Conservation (phyloP, 306 rosid species). For the Malus asiatica region DNA sequence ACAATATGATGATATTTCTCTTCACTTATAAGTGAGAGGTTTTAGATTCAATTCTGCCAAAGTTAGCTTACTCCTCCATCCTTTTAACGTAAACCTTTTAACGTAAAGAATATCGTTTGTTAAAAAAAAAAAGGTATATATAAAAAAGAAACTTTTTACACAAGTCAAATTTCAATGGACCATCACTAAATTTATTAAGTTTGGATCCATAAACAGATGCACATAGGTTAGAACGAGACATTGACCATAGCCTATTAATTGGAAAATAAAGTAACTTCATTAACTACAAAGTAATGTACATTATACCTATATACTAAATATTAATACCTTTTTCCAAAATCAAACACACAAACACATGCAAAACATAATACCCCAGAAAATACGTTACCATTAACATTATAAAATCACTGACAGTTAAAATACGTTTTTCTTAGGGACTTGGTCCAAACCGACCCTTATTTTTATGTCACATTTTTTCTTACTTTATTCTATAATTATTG, state of each 20-base stretch:
- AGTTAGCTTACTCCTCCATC: too few species aligned
- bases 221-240: neutral
- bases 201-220: neutral
- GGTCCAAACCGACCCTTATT: neutral
- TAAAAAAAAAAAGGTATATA: too few species aligned
- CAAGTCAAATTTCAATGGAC: neutral
- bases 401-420: neutral
- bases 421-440: neutral
- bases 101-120: too few species aligned
- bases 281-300: too few species aligned
- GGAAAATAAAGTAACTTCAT: neutral
- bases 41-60: too few species aligned
- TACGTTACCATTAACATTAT: too few species aligned
- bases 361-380: neutral
- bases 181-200: neutral
- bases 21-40: too few species aligned
- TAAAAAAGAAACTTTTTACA: too few species aligned
- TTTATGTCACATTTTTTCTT: too few species aligned
- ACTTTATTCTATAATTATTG: neutral
- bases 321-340: neutral
- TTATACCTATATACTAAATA: too few species aligned
- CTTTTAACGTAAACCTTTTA: too few species aligned
- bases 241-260: neutral
- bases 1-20: too few species aligned
- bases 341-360: neutral